phyloP scores from a whole-genome alignment of 2,329 filamentous ascomycete genomes.

The Trichoderma oligosporum region DNA sequence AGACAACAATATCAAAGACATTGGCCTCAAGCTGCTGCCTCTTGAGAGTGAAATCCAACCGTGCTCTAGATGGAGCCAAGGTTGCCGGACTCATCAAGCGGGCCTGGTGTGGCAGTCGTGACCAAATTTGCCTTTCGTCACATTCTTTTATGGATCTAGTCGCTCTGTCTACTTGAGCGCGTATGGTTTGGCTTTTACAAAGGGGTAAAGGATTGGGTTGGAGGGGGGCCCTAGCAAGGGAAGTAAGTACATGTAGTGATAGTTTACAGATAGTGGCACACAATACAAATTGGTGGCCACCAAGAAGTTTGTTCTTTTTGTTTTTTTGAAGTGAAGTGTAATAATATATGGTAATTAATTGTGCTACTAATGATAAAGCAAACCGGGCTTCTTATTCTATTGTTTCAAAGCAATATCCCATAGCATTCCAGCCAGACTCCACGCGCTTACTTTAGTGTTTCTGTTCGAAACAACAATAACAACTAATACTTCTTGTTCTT shows the following conservation, averaged over 20 bases:
- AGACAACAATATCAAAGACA: constrained; percentile 1
- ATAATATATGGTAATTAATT: background rate
- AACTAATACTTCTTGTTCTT: too few species aligned
- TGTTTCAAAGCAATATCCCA: too few species aligned
- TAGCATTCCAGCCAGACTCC: too few species aligned
- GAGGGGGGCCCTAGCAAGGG: constrained; percentile 2
- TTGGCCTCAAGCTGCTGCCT: constrained; percentile 9
- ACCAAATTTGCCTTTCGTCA: background rate
- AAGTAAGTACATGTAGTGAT: constrained; percentile 25
- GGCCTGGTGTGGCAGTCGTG: constrained; percentile 18
- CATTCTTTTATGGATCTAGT: background rate
- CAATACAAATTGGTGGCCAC: constrained; percentile 28
- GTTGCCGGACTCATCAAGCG: constrained; percentile 8
- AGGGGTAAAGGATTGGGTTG: constrained; percentile 2
- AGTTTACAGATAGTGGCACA: constrained; percentile 32
- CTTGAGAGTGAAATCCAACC: constrained; percentile 9
- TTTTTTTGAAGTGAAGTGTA: background rate
- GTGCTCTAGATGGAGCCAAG: constrained; percentile 1
- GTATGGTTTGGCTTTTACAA: constrained; percentile 9
- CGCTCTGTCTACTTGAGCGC: constrained; percentile 8
- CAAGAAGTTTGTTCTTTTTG: background rate
- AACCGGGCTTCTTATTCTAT: too few species aligned
- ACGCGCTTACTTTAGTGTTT: too few species aligned
- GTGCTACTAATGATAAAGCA: too few species aligned
- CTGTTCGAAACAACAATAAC: too few species aligned